Percentiles rank a stretch among this genome's conserved stretches.
phyloP scores from a whole-genome alignment of 176 grass and related monocot genomes.

The Puccinellia tenuiflora region DNA sequence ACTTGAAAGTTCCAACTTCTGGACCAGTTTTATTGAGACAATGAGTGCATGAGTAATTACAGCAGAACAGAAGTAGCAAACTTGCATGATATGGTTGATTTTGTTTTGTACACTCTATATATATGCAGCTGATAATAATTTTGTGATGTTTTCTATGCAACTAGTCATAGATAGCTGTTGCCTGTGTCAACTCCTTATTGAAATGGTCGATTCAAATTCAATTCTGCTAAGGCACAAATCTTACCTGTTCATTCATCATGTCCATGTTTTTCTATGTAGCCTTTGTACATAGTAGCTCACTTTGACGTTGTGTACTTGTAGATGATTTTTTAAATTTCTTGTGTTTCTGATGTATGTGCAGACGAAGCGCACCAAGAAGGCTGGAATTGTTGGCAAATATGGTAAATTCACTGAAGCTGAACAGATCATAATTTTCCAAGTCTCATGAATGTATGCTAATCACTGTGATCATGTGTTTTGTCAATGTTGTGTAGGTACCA shows the following conservation, averaged over 20 bases:
- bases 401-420: slow-evolving; percentile 30
- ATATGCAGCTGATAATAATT: not conserved
- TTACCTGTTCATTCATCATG: not conserved
- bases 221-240: not conserved
- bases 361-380: slow-evolving; percentile 92
- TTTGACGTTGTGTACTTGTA: not conserved
- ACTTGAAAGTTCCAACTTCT: not conserved
- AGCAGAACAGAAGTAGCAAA: not conserved
- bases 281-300: not conserved
- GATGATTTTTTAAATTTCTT: not conserved
- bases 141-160: not conserved
- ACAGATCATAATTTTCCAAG: not conserved
- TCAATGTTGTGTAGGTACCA: slow-evolving; percentile 49
- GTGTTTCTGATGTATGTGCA: slow-evolving; percentile 20
- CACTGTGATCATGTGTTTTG: not conserved
- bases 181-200: not conserved
- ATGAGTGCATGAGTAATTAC: not conserved
- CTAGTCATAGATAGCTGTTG: not conserved
- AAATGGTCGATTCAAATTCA: not conserved
- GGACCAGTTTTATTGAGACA: too few relatives aligned
- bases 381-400: slow-evolving; percentile 89
- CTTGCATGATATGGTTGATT: not conserved
- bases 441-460: not conserved
- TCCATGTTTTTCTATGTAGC: not conserved
- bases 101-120: too few relatives aligned